Base-by-base conservation (phyloP, 345 rosid genomes). In the Nephelium lappaceum region DNA sequence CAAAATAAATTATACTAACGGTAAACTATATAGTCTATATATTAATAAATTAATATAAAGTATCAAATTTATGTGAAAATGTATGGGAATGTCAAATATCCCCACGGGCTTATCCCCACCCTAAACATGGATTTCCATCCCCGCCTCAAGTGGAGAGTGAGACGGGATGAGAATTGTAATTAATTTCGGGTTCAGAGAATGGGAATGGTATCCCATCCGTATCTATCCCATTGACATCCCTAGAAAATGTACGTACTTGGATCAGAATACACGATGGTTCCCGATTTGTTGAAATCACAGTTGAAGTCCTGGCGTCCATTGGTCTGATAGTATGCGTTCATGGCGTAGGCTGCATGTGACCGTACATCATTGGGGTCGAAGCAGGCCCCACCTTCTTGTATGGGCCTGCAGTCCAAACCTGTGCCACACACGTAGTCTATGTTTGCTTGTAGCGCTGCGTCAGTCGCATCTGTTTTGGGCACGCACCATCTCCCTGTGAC, bases 271-370 rank as follows among this genome's bases (percentile, higher is more conserved):
- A 87, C 86, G 79, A 92, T 55, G 39, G 72, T 73, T 12, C 91
- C 97, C 4, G 97, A 85, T 58, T 77, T 76, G 43, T 69, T 68
- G 76, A 92, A 92, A 79, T 91, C 89, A 63, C 97, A 92, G 74
- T 85, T 78, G 61, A 11, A 84, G 72, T 84, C 89, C 8, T 85
- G 78, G 15, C 57, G 86, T 21, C 92, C 94, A 19, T 71, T 79
- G 69, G 83, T 80, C 78, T 89, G 93, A 75, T 88, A 91, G 83
- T 87, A 92, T 0, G 89, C 90, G 82, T 89, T 86, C 97, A 92
- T 92, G 4, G 87, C 89, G 62, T 89, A 91, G 2, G 94, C 79
- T 39, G 94, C 93, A 68, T 91, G 94, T 14, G 97, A 86, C 70
- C 87, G 85, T 73, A 88, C 82, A 0, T 83, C 85, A 68, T 92